Conservation (phyloP, 2,329 filamentous ascomycete genomes). For the Penicillium oxalicum region DNA sequence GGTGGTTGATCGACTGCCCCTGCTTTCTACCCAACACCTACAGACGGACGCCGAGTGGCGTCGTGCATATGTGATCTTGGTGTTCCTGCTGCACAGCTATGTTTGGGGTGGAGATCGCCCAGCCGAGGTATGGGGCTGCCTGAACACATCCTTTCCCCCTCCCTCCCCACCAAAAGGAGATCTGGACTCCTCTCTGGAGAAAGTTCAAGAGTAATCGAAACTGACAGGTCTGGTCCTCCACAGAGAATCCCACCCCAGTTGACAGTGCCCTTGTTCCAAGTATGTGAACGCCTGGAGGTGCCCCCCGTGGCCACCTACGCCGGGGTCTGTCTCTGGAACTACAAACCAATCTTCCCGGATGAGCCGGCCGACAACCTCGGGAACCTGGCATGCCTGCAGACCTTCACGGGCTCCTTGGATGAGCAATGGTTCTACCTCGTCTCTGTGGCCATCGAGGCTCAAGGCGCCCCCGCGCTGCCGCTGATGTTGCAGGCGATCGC, state of each 20-base stretch:
- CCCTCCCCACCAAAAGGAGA: not conserved
- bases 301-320: slow-evolving; percentile 93
- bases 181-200: too few relatives aligned
- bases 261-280: slow-evolving; percentile 71
- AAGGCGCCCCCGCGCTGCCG: slow-evolving; percentile 78
- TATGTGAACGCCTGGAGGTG: slow-evolving; percentile 73
- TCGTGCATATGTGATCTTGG: slow-evolving; percentile 72
- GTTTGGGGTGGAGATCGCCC: slow-evolving; percentile 80
- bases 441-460: slow-evolving; percentile 90
- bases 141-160: too few relatives aligned
- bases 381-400: slow-evolving; percentile 80
- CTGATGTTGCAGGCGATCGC: slow-evolving; percentile 83
- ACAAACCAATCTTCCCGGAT: slow-evolving; percentile 79
- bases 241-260: slow-evolving; percentile 69
- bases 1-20: slow-evolving; percentile 71
- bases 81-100: slow-evolving; percentile 77
- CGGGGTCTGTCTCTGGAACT: slow-evolving; percentile 91
- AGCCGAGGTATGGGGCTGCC: slow-evolving; percentile 52
- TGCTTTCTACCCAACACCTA: slow-evolving; percentile 76
- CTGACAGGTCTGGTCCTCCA: slow-evolving; percentile 1
- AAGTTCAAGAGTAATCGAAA: not conserved
- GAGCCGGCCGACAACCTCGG: slow-evolving; percentile 77
- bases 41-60: slow-evolving; percentile 86
- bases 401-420: slow-evolving; percentile 89
- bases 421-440: slow-evolving; percentile 99